A percentile compares a stretch with the other conserved stretches of the same genome.
These are phyloP conservation scores for Pelargonium australe DNA, from an alignment of 441 rosid genomes.

Conservation along the genomic window DNA sequence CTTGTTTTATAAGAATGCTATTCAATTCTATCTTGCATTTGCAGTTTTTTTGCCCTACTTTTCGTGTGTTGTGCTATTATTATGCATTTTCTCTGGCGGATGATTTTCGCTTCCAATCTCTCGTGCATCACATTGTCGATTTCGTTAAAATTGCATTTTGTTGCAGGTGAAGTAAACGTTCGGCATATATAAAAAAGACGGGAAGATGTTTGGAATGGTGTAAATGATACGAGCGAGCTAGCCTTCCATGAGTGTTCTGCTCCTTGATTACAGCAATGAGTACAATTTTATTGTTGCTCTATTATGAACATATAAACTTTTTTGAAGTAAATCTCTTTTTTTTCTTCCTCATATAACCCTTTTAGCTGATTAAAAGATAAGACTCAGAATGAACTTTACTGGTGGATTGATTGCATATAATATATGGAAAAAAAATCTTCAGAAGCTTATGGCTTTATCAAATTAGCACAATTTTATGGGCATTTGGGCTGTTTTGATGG, in stretches of 20 bases:
- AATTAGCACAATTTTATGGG: too few relatives aligned
- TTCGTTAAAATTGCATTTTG: not conserved
- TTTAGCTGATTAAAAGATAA: not conserved
- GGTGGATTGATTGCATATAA: not conserved
- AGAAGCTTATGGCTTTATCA: too few relatives aligned
- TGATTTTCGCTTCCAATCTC: too few relatives aligned
- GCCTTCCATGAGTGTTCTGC: not conserved
- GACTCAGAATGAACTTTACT: not conserved
- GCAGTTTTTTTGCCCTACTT: too few relatives aligned
- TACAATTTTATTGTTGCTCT: not conserved
- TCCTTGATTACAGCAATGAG: not conserved
- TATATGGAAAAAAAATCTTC: not conserved
- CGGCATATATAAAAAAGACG: not conserved
- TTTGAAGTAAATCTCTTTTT: not conserved
- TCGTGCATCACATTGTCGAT: too few relatives aligned
- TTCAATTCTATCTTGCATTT: not conserved
- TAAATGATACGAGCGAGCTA: not conserved
- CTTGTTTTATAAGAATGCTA: not conserved
- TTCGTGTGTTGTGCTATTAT: too few relatives aligned
- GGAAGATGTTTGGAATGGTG: constrained; percentile 2
- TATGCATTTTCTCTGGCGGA: too few relatives aligned
- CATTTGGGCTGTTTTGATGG: too few relatives aligned
- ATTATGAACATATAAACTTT: not conserved
- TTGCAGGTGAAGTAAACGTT: not conserved
- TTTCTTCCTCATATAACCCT: not conserved